phyloP scores from a whole-genome alignment of 306 rosid species.

The Mimosa pudica region DNA sequence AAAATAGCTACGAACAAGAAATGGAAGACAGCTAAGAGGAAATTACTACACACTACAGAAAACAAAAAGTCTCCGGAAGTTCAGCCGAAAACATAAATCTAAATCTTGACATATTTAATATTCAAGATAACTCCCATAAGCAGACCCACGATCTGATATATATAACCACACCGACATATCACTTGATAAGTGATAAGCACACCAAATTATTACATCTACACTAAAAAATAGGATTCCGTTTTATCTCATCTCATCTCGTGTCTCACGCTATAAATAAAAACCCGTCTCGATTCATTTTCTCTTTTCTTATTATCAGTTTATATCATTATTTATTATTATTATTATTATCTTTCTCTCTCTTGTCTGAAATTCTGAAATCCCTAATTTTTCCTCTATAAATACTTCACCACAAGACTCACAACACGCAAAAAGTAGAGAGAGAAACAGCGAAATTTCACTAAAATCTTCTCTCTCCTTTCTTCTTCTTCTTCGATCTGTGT shows the following conservation, averaged over 20 bases:
- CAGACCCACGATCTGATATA: accelerated
- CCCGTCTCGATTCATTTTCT: conserved; percentile 61
- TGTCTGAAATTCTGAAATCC: conserved; percentile 64
- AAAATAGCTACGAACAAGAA: background rate
- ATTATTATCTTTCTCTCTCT: conserved; percentile 48
- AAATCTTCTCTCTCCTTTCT: conserved; percentile 44
- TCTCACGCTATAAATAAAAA: conserved; percentile 88
- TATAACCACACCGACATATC: background rate
- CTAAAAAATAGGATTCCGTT: conserved; percentile 26
- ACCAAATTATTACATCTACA: conserved; percentile 39
- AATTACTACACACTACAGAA: background rate
- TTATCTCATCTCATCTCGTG: conserved; percentile 43
- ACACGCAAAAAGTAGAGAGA: conserved; percentile 65
- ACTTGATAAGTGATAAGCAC: no score
- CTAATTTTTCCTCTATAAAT: conserved; percentile 79
- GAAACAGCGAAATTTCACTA: conserved; percentile 63
- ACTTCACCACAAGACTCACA: conserved; percentile 54
- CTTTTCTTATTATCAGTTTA: no score
- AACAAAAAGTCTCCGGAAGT: conserved; percentile 43
- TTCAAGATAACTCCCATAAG: conserved; percentile 45
- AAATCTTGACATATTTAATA: conserved; percentile 22
- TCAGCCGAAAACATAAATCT: conserved; percentile 48
- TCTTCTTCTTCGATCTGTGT: conserved; percentile 79
- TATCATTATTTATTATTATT: no score
- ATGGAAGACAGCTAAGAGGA: conserved; percentile 1